Base-by-base conservation (phyloP, 768 basidiomycete species). In the Pulveroboletus sp. region DNA sequence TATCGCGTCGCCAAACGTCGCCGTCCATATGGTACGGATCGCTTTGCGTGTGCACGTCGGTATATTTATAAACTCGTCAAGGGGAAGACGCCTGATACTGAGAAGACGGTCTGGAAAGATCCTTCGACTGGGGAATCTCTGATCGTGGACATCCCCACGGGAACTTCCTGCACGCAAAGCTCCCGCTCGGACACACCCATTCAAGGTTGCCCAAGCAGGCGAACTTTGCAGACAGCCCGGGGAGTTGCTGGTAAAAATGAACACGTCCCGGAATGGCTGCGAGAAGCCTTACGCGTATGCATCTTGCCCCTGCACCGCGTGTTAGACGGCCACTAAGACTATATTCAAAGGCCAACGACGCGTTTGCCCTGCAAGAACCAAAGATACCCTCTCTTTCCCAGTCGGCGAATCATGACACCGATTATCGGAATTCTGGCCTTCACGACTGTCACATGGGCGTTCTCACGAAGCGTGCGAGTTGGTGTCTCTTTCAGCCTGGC, bases 141-240 rank as follows among this genome's bases (percentile, higher is more conserved):
- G 59, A 49, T 78, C n/a, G 68, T 90, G 14, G 80, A 93, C 60
- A 61, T 65, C n/a, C 74, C 80, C 43, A 88, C 85, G 10, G 87
- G 87, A 10, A 81, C 88, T 61, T 89, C 85, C 8, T 73, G 74
- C 63, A 68, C 67, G 25, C 68, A 65, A 51, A 52, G 55, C 21
- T 52, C 52, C 31, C 51, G 34, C 49, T 56, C 34, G 36, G 43
- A 52, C 41, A 48, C 23, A 42, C 50, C 47, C 47, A 47, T 42
- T 19, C 45, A 49, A 36, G 31, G 34, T 45, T 39, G 20, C 34
- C 44, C 48, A 21, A 48, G 41, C 33, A 56, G 61, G 47, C 47
- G 53, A 32, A 64, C 57, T 7, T 42, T 55, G 24, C 46, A 43
- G n/a, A 25, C 38, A 34, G 34, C 51, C 23, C 45, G 33, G 32